A percentile compares a stretch with the other conserved stretches of the same genome.
Evolutionary conservation across 2,329 filamentous ascomycete species (phyloP).

Genomic region (Elsinoe arachidis): DNA sequence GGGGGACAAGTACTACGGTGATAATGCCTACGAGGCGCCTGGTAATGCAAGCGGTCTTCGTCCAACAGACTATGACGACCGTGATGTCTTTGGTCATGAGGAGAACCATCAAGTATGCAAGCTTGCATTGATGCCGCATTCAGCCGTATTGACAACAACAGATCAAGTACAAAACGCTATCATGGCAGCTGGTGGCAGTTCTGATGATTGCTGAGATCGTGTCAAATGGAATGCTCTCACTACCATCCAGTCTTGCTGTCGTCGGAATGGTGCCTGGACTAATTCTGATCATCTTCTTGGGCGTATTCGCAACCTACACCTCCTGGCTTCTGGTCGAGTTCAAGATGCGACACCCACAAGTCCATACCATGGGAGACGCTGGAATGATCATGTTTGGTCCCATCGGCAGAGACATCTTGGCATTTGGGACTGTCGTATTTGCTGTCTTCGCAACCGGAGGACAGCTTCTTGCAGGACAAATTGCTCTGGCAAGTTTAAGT

Average conservation of each 20-base stretch:
- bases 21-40: slow-evolving; percentile 44
- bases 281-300: slow-evolving; percentile 44
- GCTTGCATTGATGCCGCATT: background rate
- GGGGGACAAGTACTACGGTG: slow-evolving; percentile 6
- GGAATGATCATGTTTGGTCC: slow-evolving; percentile 28
- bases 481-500: slow-evolving; percentile 40
- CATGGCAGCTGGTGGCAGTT: slow-evolving; percentile 44
- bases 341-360: slow-evolving; percentile 30
- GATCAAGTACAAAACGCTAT: slow-evolving; percentile 48
- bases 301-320: slow-evolving; percentile 44
- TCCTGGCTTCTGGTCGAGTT: slow-evolving; percentile 41
- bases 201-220: slow-evolving; percentile 52
- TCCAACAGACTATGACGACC: slow-evolving; percentile 24
- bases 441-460: slow-evolving; percentile 44
- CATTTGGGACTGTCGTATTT: slow-evolving; percentile 43
- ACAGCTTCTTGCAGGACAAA: slow-evolving; percentile 45
- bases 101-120: slow-evolving; percentile 21
- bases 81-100: slow-evolving; percentile 38
- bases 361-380: slow-evolving; percentile 32
- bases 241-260: slow-evolving; percentile 44
- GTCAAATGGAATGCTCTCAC: slow-evolving; percentile 45
- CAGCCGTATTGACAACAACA: slow-evolving; percentile 14
- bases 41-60: slow-evolving; percentile 43
- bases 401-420: slow-evolving; percentile 20
- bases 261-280: slow-evolving; percentile 46